Evolutionary conservation across 2,329 filamentous ascomycete species (phyloP).

Genomic region (Ophiocordyceps camponoti-floridani): DNA sequence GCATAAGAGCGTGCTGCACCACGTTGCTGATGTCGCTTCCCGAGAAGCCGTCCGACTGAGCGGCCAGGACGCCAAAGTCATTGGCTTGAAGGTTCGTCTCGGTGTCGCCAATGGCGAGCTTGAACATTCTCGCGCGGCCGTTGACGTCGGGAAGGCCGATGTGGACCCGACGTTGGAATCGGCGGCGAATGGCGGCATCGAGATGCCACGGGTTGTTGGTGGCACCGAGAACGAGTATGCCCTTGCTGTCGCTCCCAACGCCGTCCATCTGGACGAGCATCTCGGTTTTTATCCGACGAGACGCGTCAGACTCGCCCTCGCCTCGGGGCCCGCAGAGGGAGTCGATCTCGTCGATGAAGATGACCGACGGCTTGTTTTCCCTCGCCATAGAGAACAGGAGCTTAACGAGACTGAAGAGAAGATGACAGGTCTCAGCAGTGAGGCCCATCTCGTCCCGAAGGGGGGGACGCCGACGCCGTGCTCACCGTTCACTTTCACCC

Average conservation of each 20-base stretch:
- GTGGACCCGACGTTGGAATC: constrained; percentile 91
- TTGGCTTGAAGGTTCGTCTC: constrained; percentile 63
- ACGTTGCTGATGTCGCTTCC: constrained; percentile 92
- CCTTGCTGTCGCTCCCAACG: constrained; percentile 87
- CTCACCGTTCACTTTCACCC: constrained; percentile 91
- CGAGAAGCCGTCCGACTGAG: constrained; percentile 82
- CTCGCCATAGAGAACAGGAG: constrained; percentile 94
- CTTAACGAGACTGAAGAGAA: constrained; percentile 58
- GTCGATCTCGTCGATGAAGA: constrained; percentile 97
- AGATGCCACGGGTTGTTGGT: constrained; percentile 99
- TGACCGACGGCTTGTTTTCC: constrained; percentile 95
- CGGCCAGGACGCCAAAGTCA: constrained; percentile 66
- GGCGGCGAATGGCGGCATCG: constrained; percentile 83
- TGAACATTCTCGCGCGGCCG: constrained; percentile 87
- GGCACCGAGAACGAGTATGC: constrained; percentile 84
- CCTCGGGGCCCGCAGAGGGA: constrained; percentile 82
- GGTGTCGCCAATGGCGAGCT: constrained; percentile 82
- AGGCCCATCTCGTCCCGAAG: not conserved
- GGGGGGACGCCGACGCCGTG: too few species aligned
- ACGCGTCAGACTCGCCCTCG: constrained; percentile 95
- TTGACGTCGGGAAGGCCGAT: constrained; percentile 80
- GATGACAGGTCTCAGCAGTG: constrained; percentile 5
- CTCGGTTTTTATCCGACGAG: constrained; percentile 94
- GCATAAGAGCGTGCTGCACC: constrained; percentile 93
- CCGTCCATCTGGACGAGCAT: constrained; percentile 98